Conservation (phyloP, 352 stramenopile species). For the Phytophthora hybrid region DNA sequence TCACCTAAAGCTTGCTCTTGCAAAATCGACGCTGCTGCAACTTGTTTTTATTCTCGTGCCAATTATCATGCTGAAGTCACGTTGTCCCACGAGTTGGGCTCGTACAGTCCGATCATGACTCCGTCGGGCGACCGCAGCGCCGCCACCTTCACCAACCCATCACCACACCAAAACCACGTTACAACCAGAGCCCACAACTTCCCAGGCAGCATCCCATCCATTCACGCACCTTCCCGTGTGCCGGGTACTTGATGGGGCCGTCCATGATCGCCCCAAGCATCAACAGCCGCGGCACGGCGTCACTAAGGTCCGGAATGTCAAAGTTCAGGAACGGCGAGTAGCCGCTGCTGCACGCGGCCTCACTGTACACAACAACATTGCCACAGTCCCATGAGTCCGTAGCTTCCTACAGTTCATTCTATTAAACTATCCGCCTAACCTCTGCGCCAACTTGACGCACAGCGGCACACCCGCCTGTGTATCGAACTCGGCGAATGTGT, state of each 20-base stretch:
- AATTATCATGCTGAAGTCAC: slow-evolving; percentile 74
- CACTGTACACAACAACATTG: slow-evolving; percentile 33
- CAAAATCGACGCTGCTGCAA: too few species aligned
- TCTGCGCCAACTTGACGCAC: slow-evolving; percentile 85
- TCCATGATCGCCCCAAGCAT: slow-evolving; percentile 92
- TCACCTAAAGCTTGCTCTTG: too few species aligned
- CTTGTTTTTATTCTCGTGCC: neutral
- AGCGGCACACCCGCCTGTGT: slow-evolving; percentile 67
- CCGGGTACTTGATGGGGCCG: slow-evolving; percentile 93
- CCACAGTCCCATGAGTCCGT: neutral
- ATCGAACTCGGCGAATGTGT: slow-evolving; percentile 88
- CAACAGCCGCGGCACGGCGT: slow-evolving; percentile 85
- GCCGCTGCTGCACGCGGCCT: slow-evolving; percentile 83
- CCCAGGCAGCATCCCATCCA: neutral
- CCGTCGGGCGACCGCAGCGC: slow-evolving; percentile 89
- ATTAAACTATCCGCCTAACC: slow-evolving; percentile 35
- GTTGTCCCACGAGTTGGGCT: slow-evolving; percentile 89
- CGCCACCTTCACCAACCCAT: slow-evolving; percentile 61
- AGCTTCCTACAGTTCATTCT: neutral
- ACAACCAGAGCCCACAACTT: neutral
- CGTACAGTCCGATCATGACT: slow-evolving; percentile 94
- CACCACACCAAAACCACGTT: slow-evolving; percentile 8
- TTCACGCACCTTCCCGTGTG: slow-evolving; percentile 78
- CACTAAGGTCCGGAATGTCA: slow-evolving; percentile 89
- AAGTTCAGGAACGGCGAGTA: slow-evolving; percentile 95